These are phyloP conservation scores for Pseudogymnoascus pannorum DNA, from an alignment of 2,329 filamentous ascomycete species.

Conservation along the genomic window DNA sequence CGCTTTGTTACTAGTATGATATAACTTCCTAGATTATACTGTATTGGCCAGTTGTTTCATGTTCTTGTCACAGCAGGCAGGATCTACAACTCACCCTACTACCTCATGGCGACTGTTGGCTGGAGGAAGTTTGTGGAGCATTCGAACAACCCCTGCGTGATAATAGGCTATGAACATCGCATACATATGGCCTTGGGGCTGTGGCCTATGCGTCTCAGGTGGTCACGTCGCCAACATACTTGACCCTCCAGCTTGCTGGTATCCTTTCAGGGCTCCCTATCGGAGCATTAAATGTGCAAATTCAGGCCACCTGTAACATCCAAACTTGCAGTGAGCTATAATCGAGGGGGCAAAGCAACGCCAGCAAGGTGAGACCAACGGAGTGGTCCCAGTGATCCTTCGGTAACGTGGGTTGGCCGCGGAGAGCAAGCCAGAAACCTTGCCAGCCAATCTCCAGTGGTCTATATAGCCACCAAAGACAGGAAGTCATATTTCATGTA, in stretches of 20 bases:
- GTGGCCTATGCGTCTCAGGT: background rate
- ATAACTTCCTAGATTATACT: background rate
- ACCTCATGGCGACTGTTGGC: background rate
- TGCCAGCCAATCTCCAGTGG: background rate
- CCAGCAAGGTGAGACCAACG: background rate
- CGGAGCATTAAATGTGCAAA: background rate
- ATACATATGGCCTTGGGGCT: background rate
- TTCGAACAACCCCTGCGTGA: background rate
- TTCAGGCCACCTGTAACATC: background rate
- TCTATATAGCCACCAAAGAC: background rate
- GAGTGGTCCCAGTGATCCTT: background rate
- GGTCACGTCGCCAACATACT: background rate
- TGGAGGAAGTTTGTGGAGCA: background rate
- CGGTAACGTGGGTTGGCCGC: background rate
- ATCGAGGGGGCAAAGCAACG: background rate
- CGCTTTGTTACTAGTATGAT: background rate
- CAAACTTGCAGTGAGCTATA: background rate
- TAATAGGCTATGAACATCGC: background rate
- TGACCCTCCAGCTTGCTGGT: background rate
- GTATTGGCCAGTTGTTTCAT: background rate
- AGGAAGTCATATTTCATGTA: background rate
- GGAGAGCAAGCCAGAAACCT: background rate
- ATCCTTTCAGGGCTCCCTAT: slow-evolving; percentile 3
- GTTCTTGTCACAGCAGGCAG: background rate
- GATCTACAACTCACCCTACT: background rate